Conservation (phyloP, 108 stramenopile genomes). For the Cyclotella kingstonii region DNA sequence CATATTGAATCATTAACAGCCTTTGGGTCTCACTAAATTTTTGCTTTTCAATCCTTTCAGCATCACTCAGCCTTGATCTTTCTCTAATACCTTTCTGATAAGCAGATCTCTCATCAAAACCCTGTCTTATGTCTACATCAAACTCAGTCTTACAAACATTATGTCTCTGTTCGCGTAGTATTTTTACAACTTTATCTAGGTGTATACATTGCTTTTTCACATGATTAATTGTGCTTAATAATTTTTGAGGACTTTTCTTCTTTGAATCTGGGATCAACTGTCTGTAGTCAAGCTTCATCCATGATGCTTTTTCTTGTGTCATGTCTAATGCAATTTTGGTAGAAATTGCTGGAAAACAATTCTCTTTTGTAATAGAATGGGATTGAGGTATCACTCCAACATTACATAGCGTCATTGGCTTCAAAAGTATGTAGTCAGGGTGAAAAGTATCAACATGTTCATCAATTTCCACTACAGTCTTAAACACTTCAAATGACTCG, state of each 20-base stretch:
- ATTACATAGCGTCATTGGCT: too few relatives aligned
- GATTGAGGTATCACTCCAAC: background rate
- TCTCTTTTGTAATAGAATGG: too few relatives aligned
- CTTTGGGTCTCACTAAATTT: constrained; percentile 27
- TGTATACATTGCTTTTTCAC: constrained; percentile 33
- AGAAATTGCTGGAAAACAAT: too few relatives aligned
- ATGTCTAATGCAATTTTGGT: background rate
- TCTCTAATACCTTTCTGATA: constrained; percentile 43
- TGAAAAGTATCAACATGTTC: constrained; percentile 22
- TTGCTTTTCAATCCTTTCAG: constrained; percentile 44
- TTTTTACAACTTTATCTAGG: constrained; percentile 22
- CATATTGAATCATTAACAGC: constrained; percentile 30
- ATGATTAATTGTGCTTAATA: constrained; percentile 22
- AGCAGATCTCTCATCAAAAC: constrained; percentile 30
- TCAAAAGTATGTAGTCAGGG: constrained; percentile 24
- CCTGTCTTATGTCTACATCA: constrained; percentile 17
- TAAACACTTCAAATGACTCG: constrained; percentile 9
- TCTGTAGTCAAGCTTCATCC: constrained; percentile 26
- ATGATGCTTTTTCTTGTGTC: background rate
- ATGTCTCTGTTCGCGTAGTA: constrained; percentile 23
- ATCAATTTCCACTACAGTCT: constrained; percentile 14
- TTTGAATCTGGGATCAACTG: constrained; percentile 31
- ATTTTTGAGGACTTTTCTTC: constrained; percentile 31
- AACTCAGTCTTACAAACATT: constrained; percentile 36
- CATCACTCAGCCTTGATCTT: constrained; percentile 33